These are phyloP conservation scores for Albifimbria verrucaria DNA, from an alignment of 2,329 filamentous ascomycete species.

Conservation along the genomic window DNA sequence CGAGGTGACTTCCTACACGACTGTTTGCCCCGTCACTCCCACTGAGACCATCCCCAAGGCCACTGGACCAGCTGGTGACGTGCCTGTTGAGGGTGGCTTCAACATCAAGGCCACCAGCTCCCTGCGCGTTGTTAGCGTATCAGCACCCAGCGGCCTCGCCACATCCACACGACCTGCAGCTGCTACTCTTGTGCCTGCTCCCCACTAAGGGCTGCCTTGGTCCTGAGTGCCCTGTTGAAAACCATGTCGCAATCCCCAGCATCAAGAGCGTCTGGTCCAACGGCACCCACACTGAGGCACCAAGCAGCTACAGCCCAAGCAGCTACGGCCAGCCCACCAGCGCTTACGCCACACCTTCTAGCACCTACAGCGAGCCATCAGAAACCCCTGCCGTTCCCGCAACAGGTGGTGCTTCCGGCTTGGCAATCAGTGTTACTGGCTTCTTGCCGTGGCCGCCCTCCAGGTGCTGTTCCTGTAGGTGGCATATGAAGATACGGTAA, in stretches of 20 bases:
- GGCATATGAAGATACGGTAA: neutral
- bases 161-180: slow-evolving; percentile 15
- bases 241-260: neutral
- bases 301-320: too few relatives aligned
- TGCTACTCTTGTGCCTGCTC: slow-evolving; percentile 12
- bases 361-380: too few relatives aligned
- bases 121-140: neutral
- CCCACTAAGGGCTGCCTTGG: slow-evolving; percentile 21
- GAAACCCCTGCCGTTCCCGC: slow-evolving; percentile 30
- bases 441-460: slow-evolving; percentile 21
- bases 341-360: too few relatives aligned
- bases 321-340: too few relatives aligned
- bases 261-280: neutral
- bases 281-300: slow-evolving; percentile 1
- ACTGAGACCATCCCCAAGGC: slow-evolving; percentile 3
- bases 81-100: slow-evolving; percentile 6
- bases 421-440: slow-evolving; percentile 21
- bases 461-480: slow-evolving; percentile 26
- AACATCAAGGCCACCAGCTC: slow-evolving; percentile 1
- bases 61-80: slow-evolving; percentile 2
- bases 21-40: slow-evolving; percentile 31
- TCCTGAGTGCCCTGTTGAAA: slow-evolving; percentile 17
- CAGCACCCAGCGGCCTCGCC: slow-evolving; percentile 4
- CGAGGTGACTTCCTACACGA: slow-evolving; percentile 30
- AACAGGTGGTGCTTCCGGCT: slow-evolving; percentile 43